These are phyloP conservation scores for Pleurotus tuoliensis DNA, from an alignment of 768 basidiomycete genomes.

Conservation along the genomic window DNA sequence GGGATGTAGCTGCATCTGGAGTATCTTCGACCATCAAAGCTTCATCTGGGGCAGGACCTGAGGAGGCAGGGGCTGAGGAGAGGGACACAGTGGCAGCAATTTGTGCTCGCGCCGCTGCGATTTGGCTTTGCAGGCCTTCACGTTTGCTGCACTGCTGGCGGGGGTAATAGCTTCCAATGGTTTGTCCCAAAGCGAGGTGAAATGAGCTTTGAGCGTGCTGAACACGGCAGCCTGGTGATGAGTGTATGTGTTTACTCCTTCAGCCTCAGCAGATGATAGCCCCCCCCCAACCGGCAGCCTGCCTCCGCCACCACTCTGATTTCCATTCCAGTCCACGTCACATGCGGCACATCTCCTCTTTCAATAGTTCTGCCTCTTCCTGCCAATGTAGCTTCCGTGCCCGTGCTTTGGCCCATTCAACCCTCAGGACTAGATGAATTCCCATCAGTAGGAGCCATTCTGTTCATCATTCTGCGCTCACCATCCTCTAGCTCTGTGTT, in stretches of 20 bases:
- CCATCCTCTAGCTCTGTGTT: background rate
- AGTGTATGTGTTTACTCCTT: background rate
- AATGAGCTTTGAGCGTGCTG: background rate
- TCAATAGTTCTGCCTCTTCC: constrained; percentile 6
- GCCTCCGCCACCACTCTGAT: constrained; percentile 3
- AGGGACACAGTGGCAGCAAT: too few species aligned
- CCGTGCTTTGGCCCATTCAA: constrained; percentile 3
- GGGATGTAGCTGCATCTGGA: too few species aligned
- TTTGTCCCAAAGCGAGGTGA: constrained; percentile 1
- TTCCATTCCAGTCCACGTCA: constrained; percentile 3
- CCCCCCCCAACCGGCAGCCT: background rate
- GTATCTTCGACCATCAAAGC: too few species aligned
- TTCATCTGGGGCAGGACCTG: too few species aligned
- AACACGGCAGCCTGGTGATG: background rate
- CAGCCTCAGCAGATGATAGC: too few species aligned
- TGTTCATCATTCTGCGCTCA: too few species aligned
- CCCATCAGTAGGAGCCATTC: too few species aligned
- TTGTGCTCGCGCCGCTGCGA: too few species aligned
- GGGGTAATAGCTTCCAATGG: background rate
- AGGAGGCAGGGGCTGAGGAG: too few species aligned
- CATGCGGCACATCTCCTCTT: constrained; percentile 9
- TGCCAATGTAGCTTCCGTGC: constrained; percentile 4
- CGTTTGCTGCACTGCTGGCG: too few species aligned
- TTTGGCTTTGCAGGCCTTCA: too few species aligned
- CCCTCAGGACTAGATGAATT: too few species aligned